Conservation (phyloP, 2,329 filamentous ascomycete species). For the Zymoseptoria pseudotritici region DNA sequence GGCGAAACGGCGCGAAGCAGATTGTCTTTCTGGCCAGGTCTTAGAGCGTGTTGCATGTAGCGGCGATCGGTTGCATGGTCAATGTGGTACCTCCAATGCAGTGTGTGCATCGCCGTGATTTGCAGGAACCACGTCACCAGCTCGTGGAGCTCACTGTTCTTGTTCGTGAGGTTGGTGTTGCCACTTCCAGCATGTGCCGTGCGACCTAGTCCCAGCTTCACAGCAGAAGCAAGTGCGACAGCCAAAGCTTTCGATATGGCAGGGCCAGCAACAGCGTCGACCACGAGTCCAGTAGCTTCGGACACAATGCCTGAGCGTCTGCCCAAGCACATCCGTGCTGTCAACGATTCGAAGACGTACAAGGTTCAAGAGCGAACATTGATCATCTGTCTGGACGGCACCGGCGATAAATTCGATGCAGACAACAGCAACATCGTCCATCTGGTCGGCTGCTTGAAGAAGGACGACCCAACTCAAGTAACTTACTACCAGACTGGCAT, state of each 20-base stretch:
- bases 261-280: not conserved
- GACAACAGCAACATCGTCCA: conserved; percentile 43
- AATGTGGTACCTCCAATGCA: not conserved
- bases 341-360: conserved; percentile 17
- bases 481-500: conserved; percentile 41
- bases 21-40: not conserved
- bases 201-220: not conserved
- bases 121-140: not conserved
- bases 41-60: not conserved
- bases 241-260: not conserved
- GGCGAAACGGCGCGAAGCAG: not conserved
- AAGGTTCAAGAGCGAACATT: conserved; percentile 27
- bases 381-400: conserved; percentile 40
- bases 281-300: not conserved
- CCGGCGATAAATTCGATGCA: conserved; percentile 38
- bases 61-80: not conserved
- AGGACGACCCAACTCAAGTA: conserved; percentile 33
- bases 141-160: not conserved
- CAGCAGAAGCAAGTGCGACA: not conserved
- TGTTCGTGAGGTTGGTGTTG: not conserved
- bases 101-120: not conserved
- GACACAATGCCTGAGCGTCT: not conserved
- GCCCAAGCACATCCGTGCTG: conserved; percentile 23
- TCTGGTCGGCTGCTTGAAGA: conserved; percentile 39
- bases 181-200: not conserved